phyloP scores from a whole-genome alignment of 176 grass and related monocot species.

The Avena atlantica region DNA sequence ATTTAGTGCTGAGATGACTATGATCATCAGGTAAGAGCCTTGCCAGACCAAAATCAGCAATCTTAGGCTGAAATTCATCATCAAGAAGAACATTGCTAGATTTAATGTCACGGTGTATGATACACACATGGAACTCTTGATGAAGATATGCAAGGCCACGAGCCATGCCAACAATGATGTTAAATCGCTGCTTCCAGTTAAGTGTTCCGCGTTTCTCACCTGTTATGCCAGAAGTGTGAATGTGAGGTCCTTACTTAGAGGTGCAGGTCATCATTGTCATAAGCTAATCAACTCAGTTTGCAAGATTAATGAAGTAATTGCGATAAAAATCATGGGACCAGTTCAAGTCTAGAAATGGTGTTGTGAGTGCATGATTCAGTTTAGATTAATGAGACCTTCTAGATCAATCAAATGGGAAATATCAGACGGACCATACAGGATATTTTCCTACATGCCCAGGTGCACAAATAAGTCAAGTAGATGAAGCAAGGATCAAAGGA shows the following conservation, averaged over 20 bases:
- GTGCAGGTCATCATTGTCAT: not conserved
- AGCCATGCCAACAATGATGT: conserved; percentile 83
- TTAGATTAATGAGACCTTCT: conserved; percentile 10
- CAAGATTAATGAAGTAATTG: conserved; percentile 6
- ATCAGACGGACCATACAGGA: conserved; percentile 2
- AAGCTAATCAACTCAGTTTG: conserved; percentile 15
- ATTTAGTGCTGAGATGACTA: conserved; percentile 85
- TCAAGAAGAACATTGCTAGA: conserved; percentile 85
- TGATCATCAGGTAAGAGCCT: conserved; percentile 79
- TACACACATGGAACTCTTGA: conserved; percentile 83
- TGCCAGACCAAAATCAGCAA: conserved; percentile 84
- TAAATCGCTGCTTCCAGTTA: conserved; percentile 78
- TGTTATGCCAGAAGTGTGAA: conserved; percentile 37
- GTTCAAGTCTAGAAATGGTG: conserved; percentile 19
- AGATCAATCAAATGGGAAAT: conserved; percentile 4
- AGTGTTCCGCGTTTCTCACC: conserved; percentile 70
- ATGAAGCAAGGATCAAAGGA: conserved; percentile 39
- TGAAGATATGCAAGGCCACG: conserved; percentile 84
- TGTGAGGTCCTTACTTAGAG: conserved; percentile 20
- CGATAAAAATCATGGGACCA: not conserved
- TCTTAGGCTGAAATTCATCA: conserved; percentile 73
- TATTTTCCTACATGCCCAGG: conserved; percentile 1
- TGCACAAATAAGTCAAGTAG: conserved; percentile 35
- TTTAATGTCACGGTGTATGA: conserved; percentile 93
- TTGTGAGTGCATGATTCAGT: not conserved